phyloP scores from a whole-genome alignment of 31 red algal genomes.

The Pterothamnion heteromorphum region DNA sequence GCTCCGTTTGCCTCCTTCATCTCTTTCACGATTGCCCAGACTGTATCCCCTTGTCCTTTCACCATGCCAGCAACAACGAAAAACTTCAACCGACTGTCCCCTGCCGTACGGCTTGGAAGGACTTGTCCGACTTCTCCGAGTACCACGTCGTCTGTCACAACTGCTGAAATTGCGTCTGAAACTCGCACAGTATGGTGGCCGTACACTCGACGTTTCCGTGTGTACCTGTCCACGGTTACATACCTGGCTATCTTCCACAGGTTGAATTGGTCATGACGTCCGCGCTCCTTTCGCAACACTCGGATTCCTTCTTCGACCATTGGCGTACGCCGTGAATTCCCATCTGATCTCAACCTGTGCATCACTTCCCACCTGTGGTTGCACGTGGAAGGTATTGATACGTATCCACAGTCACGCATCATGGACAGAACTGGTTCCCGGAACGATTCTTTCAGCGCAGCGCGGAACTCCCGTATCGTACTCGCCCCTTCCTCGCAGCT shows the following conservation, averaged over 20 bases:
- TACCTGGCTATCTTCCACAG: not conserved
- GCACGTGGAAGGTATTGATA: not conserved
- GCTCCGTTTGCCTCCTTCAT: too few species aligned
- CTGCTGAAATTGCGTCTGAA: not conserved
- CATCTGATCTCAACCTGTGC: not conserved
- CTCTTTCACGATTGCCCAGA: constrained; percentile 17
- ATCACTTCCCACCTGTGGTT: not conserved
- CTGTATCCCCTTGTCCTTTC: not conserved
- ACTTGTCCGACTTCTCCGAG: not conserved
- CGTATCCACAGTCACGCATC: not conserved
- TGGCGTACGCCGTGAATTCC: too few species aligned
- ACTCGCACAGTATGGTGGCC: not conserved
- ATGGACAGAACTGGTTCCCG: not conserved
- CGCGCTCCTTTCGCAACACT: not conserved
- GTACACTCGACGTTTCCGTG: not conserved
- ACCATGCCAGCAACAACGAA: not conserved
- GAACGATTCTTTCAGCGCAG: not conserved
- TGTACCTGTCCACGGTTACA: not conserved
- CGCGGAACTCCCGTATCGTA: not conserved
- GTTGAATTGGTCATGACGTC: not conserved
- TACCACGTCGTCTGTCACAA: not conserved
- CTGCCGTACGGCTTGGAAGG: not conserved
- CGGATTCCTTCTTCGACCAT: not conserved
- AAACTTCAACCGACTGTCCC: not conserved
- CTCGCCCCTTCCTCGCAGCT: not conserved